These are phyloP conservation scores for Russula sp. DNA, from an alignment of 768 basidiomycete species.

Conservation along the genomic window DNA sequence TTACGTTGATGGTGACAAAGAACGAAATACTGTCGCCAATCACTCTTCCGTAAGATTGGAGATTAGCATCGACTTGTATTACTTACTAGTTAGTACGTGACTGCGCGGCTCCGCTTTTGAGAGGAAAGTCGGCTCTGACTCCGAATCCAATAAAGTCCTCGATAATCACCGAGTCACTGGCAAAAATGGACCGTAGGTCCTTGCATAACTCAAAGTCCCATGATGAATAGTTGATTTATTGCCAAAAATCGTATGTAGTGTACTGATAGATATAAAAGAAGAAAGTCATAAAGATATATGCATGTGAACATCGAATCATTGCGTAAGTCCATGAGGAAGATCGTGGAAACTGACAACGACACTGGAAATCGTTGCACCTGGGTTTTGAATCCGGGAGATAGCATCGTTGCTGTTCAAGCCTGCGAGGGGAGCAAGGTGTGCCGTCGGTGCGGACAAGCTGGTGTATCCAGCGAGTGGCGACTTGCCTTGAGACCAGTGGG, in stretches of 20 bases:
- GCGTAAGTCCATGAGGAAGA: constrained; percentile 4
- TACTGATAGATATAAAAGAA: neutral
- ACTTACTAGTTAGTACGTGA: no score
- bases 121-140: no score
- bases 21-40: no score
- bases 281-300: neutral
- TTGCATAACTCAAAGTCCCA: neutral
- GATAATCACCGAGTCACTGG: no score
- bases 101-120: no score
- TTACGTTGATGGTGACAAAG: no score
- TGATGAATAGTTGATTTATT: neutral
- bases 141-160: no score
- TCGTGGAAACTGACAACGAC: neutral
- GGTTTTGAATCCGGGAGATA: neutral
- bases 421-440: neutral
- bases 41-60: no score
- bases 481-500: no score
- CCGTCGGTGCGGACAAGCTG: neutral
- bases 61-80: no score
- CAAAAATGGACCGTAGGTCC: no score
- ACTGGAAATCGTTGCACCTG: neutral
- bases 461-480: no score
- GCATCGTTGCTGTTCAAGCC: constrained; percentile 3
- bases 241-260: neutral
- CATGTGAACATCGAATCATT: neutral